Percentiles rank a stretch among this genome's conserved stretches.
Conservation (phyloP, 176 grass and related monocot species). For the Neostapfia colusana region DNA sequence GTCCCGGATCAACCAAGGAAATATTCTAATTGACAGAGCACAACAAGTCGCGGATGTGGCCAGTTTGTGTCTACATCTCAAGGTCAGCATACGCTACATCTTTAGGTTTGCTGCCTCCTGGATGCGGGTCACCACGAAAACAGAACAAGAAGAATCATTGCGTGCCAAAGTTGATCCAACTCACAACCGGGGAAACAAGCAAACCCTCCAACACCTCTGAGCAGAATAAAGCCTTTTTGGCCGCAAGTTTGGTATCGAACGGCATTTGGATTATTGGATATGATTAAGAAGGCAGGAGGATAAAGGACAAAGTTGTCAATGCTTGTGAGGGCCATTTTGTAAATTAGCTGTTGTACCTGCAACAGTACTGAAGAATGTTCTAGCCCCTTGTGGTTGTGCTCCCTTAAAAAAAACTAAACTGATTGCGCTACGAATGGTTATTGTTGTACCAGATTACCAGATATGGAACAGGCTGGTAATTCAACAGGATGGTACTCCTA, state of each 20-base stretch:
- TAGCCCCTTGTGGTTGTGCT: too few species aligned
- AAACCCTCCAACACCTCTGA: background rate
- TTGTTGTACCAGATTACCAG: background rate
- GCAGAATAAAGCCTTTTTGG: background rate
- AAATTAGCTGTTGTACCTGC: too few species aligned
- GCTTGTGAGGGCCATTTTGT: background rate
- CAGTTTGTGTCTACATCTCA: background rate
- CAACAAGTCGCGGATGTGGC: background rate
- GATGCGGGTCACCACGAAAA: background rate
- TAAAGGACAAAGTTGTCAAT: background rate
- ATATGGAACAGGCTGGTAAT: background rate
- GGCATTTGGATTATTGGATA: background rate
- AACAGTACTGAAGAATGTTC: too few species aligned
- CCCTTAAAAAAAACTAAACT: too few species aligned
- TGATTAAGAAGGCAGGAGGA: background rate
- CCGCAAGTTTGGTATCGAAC: background rate
- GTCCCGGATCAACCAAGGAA: background rate
- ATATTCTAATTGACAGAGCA: background rate
- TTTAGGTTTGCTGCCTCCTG: background rate
- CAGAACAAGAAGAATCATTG: background rate
- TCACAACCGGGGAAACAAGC: background rate
- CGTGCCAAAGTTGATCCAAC: background rate
- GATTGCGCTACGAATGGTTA: background rate
- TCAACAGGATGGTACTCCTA: background rate
- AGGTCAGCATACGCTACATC: slow-evolving; percentile 1